Percentiles rank a stretch among this genome's conserved stretches.
phyloP scores from a whole-genome alignment of 2,329 filamentous ascomycete species.

The Beauveria pseudobassiana region DNA sequence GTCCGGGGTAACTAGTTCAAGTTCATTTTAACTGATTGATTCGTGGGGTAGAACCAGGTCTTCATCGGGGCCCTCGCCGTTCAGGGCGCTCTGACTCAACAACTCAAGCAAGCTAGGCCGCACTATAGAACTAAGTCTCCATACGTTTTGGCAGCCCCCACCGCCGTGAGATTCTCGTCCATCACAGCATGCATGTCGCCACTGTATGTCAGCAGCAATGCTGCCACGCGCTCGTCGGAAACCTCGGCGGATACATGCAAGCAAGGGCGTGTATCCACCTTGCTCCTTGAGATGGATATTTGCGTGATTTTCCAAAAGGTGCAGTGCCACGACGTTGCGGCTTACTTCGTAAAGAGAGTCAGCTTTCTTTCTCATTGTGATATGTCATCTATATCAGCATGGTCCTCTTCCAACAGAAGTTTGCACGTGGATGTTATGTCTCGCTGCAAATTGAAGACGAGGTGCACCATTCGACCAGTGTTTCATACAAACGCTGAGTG shows the following conservation, averaged over 20 bases:
- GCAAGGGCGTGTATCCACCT: background rate
- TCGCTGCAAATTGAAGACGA: background rate
- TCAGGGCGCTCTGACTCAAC: background rate
- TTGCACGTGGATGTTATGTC: background rate
- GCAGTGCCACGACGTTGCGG: background rate
- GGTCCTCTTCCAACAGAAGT: background rate
- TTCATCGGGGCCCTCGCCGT: background rate
- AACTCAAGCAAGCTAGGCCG: background rate
- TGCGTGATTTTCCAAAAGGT: background rate
- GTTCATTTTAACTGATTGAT: background rate
- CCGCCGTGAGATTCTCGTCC: background rate
- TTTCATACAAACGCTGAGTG: background rate
- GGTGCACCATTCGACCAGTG: background rate
- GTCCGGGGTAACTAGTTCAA: background rate
- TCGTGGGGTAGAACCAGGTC: background rate
- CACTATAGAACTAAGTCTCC: background rate
- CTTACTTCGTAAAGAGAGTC: background rate
- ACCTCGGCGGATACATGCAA: background rate
- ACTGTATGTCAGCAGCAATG: background rate
- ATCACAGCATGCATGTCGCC: background rate
- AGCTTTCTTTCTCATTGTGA: background rate
- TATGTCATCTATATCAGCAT: background rate
- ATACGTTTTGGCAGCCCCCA: background rate
- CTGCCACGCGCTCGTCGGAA: background rate
- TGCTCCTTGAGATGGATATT: background rate